Evolutionary conservation across 352 stramenopile genomes (phyloP).

Genomic region (Globisporangium mamillatum): DNA sequence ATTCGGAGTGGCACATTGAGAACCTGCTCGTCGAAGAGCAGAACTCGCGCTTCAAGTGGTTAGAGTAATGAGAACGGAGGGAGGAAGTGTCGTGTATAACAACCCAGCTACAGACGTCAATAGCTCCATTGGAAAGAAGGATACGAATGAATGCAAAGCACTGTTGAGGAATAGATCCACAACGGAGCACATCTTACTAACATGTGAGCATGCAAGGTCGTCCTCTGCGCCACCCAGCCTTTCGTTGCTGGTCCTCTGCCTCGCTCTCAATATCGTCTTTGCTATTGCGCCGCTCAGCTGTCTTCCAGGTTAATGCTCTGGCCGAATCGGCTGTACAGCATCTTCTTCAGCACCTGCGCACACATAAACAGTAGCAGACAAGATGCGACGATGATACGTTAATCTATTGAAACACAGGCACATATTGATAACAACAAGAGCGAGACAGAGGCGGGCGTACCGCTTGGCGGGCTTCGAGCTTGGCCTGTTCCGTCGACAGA

Average conservation of each 20-base stretch:
- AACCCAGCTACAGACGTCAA: too few species aligned
- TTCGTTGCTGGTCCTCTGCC: too few species aligned
- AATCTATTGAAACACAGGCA: too few species aligned
- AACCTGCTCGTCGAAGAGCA: conserved; percentile 65
- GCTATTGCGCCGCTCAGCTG: conserved; percentile 43
- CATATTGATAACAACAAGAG: too few species aligned
- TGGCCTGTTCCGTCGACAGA: conserved; percentile 83
- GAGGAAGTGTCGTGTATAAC: too few species aligned
- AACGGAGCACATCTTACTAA: too few species aligned
- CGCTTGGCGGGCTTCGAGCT: conserved; percentile 87
- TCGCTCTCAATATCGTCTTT: background rate
- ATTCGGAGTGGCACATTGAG: conserved; percentile 55
- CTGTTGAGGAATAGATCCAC: too few species aligned
- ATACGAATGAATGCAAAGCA: too few species aligned
- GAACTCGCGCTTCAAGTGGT: conserved; percentile 58
- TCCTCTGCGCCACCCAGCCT: too few species aligned
- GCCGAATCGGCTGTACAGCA: conserved; percentile 95
- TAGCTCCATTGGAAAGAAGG: too few species aligned
- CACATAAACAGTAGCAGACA: background rate
- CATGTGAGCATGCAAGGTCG: too few species aligned
- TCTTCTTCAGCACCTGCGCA: conserved; percentile 81
- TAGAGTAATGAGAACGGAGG: conserved; percentile 10
- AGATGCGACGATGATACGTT: background rate
- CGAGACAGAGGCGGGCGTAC: conserved; percentile 26
- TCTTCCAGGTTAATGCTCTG: conserved; percentile 97